phyloP scores from a whole-genome alignment of 331 rosid genomes.

The Quercus tomentella region DNA sequence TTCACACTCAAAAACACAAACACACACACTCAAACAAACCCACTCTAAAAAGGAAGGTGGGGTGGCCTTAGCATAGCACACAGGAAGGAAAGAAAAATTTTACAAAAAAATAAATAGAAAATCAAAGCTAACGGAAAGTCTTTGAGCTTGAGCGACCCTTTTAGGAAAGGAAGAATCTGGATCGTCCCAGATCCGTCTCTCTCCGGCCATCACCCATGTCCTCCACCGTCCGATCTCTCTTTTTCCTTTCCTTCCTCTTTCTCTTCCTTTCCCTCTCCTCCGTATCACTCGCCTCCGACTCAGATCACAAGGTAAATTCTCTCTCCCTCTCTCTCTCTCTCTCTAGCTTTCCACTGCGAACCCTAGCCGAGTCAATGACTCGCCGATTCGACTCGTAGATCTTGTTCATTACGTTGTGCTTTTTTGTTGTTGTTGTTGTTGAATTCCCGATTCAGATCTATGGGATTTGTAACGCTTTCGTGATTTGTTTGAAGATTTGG shows the following conservation, averaged over 20 bases:
- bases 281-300: slow-evolving; percentile 61
- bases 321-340: background rate
- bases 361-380: slow-evolving; percentile 1
- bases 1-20: background rate
- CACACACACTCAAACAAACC: no score
- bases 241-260: slow-evolving; percentile 7
- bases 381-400: slow-evolving; percentile 27
- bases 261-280: slow-evolving; percentile 54
- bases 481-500: background rate
- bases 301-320: slow-evolving; percentile 84
- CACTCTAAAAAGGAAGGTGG: no score
- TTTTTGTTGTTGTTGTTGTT: no score
- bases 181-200: slow-evolving; percentile 47
- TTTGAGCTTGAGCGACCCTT: background rate
- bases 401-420: slow-evolving; percentile 9
- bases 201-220: slow-evolving; percentile 59
- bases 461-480: background rate
- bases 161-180: background rate
- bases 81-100: no score
- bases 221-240: slow-evolving; percentile 53
- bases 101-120: background rate
- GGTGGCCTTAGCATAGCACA: no score
- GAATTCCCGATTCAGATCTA: slow-evolving; percentile 38
- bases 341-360: slow-evolving; percentile 1
- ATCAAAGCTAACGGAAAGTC: background rate